A percentile compares a stretch with the other conserved stretches of the same genome.
Conservation (phyloP, 176 grass and related monocot genomes). For the Poa annua region DNA sequence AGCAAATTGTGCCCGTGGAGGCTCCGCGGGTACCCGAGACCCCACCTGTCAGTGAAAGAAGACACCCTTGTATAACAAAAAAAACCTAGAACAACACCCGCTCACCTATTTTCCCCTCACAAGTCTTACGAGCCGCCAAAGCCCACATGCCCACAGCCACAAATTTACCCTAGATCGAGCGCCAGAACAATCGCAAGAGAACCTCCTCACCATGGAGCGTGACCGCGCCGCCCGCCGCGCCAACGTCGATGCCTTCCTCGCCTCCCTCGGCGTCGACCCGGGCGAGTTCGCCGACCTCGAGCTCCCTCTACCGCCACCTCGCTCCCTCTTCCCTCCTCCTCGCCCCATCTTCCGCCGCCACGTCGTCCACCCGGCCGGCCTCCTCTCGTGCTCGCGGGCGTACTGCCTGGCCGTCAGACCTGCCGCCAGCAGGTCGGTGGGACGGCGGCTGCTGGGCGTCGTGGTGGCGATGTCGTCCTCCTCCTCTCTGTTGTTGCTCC, state of each 20-base stretch:
- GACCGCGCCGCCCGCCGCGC: conserved; percentile 63
- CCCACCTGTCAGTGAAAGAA: too few species aligned
- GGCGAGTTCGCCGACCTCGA: conserved; percentile 72
- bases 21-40: too few species aligned
- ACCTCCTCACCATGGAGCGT: conserved; percentile 63
- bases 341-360: neutral
- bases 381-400: conserved; percentile 34
- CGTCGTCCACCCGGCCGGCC: neutral
- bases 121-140: too few species aligned
- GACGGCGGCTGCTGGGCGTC: conserved; percentile 26
- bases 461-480: conserved; percentile 48
- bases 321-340: conserved; percentile 33
- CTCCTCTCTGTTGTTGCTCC: too few species aligned
- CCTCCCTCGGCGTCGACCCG: conserved; percentile 62
- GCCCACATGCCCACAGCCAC: too few species aligned
- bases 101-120: too few species aligned
- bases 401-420: neutral
- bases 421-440: neutral
- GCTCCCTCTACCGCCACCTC: conserved; percentile 55
- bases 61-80: too few species aligned
- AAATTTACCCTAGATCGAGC: too few species aligned
- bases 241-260: conserved; percentile 58
- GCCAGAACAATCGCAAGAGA: conserved; percentile 29
- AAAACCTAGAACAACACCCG: too few species aligned
- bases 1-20: too few species aligned